Conservation (phyloP, 345 rosid genomes). For the Rhizophora mangle region DNA sequence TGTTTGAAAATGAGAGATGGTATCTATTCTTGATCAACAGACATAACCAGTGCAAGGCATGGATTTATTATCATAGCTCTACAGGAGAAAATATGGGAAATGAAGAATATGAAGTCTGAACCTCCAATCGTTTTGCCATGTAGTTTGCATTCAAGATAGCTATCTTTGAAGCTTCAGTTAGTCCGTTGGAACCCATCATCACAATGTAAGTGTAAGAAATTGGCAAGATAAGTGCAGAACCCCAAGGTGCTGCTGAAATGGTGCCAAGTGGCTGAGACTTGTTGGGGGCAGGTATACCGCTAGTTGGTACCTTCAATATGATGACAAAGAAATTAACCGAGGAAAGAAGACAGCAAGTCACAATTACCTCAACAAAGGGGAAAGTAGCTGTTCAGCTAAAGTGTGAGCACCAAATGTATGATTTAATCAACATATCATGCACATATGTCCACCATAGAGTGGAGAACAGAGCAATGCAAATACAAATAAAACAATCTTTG, state of each 20-base stretch:
- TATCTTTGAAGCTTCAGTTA: slow-evolving; percentile 90
- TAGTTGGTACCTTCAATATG: slow-evolving; percentile 54
- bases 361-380: slow-evolving; percentile 8
- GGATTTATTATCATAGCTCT: slow-evolving; percentile 1
- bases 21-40: background rate
- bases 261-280: slow-evolving; percentile 70
- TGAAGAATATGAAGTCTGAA: slow-evolving; percentile 20
- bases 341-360: slow-evolving; percentile 2
- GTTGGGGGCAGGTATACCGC: slow-evolving; percentile 85
- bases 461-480: background rate
- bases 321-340: slow-evolving; percentile 11
- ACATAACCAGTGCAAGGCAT: background rate
- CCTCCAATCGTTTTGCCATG: slow-evolving; percentile 99
- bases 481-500: background rate
- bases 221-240: slow-evolving; percentile 95
- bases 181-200: slow-evolving; percentile 98
- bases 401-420: background rate
- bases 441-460: background rate
- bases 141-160: slow-evolving; percentile 96
- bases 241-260: slow-evolving; percentile 99
- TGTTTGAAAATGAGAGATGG: no score
- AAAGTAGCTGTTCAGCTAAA: background rate
- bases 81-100: slow-evolving; percentile 11
- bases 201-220: slow-evolving; percentile 91
- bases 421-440: background rate